Conservation (phyloP, 2,329 filamentous ascomycete genomes). For the Fusarium armeniacum region DNA sequence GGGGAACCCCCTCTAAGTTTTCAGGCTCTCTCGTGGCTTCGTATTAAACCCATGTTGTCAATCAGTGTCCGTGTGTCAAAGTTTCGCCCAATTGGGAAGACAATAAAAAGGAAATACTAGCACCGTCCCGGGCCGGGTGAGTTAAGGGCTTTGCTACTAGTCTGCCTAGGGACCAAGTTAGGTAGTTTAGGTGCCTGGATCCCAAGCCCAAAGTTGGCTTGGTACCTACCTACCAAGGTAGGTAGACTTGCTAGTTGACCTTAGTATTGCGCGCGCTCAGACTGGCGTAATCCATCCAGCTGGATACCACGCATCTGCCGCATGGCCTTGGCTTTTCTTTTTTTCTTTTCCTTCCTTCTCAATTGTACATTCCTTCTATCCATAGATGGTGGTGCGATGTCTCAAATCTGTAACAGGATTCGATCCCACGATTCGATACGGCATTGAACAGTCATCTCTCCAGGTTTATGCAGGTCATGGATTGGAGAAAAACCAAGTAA, state of each 20-base stretch:
- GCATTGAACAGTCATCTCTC: slow-evolving; percentile 5
- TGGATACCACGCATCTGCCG: slow-evolving; percentile 32
- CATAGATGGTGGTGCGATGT: slow-evolving; percentile 16
- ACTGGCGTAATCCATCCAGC: slow-evolving; percentile 38
- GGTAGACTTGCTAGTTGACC: not conserved
- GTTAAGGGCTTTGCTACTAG: not conserved
- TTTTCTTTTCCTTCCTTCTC: slow-evolving; percentile 7
- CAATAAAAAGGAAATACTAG: slow-evolving; percentile 22
- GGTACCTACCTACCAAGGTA: too few relatives aligned
- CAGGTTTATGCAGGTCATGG: slow-evolving; percentile 18
- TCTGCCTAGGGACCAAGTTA: not conserved
- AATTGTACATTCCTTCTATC: not conserved
- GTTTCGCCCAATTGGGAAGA: slow-evolving; percentile 20
- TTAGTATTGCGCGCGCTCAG: slow-evolving; percentile 42
- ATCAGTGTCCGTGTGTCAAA: slow-evolving; percentile 38
- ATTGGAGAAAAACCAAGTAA: not conserved
- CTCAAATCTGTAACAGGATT: slow-evolving; percentile 22
- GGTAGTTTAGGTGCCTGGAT: too few relatives aligned
- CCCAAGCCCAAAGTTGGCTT: not conserved
- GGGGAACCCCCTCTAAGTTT: slow-evolving; percentile 1
- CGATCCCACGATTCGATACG: slow-evolving; percentile 4
- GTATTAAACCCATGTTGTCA: slow-evolving; percentile 30
- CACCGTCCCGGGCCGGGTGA: slow-evolving; percentile 18
- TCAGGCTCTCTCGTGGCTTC: slow-evolving; percentile 1
- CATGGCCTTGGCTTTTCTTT: slow-evolving; percentile 5